Percentiles rank a stretch among this genome's conserved stretches.
Evolutionary conservation across 2,329 filamentous ascomycete genomes (phyloP).

Genomic region (Cordyceps cateniannulata): DNA sequence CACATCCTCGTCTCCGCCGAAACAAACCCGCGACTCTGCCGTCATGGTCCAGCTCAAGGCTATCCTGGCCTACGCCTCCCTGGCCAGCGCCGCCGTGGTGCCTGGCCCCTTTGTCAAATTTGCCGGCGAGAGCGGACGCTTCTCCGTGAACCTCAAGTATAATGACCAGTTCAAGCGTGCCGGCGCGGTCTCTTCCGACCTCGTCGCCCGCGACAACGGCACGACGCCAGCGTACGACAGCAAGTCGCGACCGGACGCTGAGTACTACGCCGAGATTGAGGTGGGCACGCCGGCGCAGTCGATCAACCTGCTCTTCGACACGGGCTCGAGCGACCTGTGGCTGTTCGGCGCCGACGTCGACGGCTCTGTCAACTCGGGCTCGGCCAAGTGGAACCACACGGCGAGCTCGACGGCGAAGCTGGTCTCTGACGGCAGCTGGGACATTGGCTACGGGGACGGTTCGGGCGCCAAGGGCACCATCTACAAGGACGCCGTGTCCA

Average conservation of each 20-base stretch:
- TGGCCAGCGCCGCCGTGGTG: not conserved
- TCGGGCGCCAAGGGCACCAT: constrained; percentile 37
- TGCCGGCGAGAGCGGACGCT: not conserved
- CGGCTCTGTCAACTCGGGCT: constrained; percentile 22
- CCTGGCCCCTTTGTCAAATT: not conserved
- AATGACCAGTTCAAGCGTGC: constrained; percentile 6
- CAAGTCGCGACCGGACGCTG: constrained; percentile 1
- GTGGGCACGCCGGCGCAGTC: constrained; percentile 29
- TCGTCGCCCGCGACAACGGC: not conserved
- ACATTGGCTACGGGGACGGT: constrained; percentile 37
- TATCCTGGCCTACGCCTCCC: not conserved
- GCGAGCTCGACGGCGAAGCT: constrained; percentile 32
- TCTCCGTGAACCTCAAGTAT: constrained; percentile 8
- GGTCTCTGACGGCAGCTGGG: constrained; percentile 32
- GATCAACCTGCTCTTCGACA: constrained; percentile 35
- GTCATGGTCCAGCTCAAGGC: not conserved
- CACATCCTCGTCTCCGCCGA: not conserved
- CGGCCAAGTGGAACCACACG: constrained; percentile 31
- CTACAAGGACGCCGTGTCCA: constrained; percentile 35
- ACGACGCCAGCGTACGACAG: not conserved
- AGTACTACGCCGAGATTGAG: constrained; percentile 8
- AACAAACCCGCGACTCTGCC: not conserved
- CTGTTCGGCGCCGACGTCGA: constrained; percentile 27
- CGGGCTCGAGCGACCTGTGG: constrained; percentile 36
- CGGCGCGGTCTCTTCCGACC: not conserved